Base-by-base conservation (phyloP, 2,329 filamentous ascomycete species). In the Phialophora verrucosa region DNA sequence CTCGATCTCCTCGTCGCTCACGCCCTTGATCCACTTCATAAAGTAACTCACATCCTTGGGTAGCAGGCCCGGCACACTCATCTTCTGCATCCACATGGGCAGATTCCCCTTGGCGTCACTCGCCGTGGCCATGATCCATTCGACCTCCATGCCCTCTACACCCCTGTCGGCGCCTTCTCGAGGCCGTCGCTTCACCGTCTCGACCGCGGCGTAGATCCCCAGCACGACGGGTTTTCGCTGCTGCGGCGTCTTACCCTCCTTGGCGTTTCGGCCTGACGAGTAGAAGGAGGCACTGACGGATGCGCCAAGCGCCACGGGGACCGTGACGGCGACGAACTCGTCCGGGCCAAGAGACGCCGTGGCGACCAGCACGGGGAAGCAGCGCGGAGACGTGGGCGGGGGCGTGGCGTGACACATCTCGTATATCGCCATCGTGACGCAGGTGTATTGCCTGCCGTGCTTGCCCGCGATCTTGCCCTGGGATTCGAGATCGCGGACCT, bases 121-220 rank as follows among this genome's bases (percentile, higher is more conserved):
- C 11, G 88, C 85, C 10, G 91, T 93, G 8, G 87, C 90, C 90
- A 94, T 93, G 65, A 89, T 81, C 91, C 91, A 95, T 76, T 90
- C 88, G 55, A 91, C 82, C 4, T 77, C 74, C 25, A 66, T 69
- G 3, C 72, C 75, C 87, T 89, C 31, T 92, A 92, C 10, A 81
- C 80, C 58, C 38, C 10, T 31, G 17, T 51, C 62, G 20, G 27
- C 31, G 35, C 38, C 59, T 53, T 59, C 35, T 17, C 42, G 5
- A 3, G 50, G 32, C 60, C 31, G 47, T 14, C 64, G 67, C 27
- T 56, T 63, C 32, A 71, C 68, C 8, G 60, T 62, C 65, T 74
- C 72, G 6, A 74, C 63, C 8, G 71, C 72, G 47, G 67, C 64
- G 50, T 74, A 73, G 7, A 65, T 50, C 7, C 73, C 75, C 29